Percentiles rank a stretch among this genome's conserved stretches.
Evolutionary conservation across 306 rosid species (phyloP).

Genomic region (Crotalaria pallida): DNA sequence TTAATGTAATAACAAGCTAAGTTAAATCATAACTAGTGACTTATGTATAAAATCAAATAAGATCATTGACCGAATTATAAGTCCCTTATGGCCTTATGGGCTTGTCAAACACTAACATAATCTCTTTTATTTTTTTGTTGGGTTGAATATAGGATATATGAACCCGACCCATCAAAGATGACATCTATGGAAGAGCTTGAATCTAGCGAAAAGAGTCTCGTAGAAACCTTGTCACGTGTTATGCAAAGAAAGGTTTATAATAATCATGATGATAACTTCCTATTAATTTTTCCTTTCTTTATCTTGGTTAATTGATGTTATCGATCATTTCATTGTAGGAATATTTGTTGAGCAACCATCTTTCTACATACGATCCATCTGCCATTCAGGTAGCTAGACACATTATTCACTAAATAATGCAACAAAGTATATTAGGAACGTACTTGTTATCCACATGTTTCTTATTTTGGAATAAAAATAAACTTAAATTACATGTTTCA

Average conservation of each 20-base stretch:
- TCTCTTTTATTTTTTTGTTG: background rate
- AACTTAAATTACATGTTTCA: no score
- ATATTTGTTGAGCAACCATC: slow-evolving; percentile 43
- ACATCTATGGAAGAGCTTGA: slow-evolving; percentile 65
- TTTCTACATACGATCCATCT: slow-evolving; percentile 54
- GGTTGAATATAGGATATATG: slow-evolving; percentile 42
- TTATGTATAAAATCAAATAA: background rate
- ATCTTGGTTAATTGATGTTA: background rate
- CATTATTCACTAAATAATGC: background rate
- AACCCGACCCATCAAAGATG: slow-evolving; percentile 64
- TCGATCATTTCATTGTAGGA: slow-evolving; percentile 34
- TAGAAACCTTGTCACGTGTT: slow-evolving; percentile 60
- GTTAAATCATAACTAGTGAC: background rate
- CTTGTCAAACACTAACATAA: no score
- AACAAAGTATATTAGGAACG: no score
- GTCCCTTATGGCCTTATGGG: no score
- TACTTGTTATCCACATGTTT: background rate
- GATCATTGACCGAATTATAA: no score
- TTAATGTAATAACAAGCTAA: background rate
- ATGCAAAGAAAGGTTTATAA: slow-evolving; percentile 65
- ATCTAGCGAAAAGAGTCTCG: slow-evolving; percentile 49
- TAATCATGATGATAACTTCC: background rate
- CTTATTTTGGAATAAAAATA: background rate
- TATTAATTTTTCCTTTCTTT: background rate
- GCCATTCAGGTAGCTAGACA: slow-evolving; percentile 40